phyloP scores from a whole-genome alignment of 1,284 basidiomycete species.

The Thelephora terrestris region DNA sequence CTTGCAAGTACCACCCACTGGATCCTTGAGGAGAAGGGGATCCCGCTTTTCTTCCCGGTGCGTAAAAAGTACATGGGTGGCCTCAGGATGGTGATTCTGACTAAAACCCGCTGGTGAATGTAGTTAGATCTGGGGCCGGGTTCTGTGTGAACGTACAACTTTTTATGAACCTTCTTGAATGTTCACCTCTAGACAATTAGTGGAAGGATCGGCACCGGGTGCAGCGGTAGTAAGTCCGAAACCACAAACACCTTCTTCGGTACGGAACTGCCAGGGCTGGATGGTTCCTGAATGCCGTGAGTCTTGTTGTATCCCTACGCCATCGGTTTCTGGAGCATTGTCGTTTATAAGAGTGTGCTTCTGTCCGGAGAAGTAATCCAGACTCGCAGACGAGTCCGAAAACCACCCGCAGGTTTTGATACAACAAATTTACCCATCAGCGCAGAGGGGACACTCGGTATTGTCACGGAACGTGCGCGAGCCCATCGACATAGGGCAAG shows the following conservation, averaged over 20 bases:
- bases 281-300: conserved; percentile 57
- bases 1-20: conserved; percentile 38
- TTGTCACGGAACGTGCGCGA: conserved; percentile 58
- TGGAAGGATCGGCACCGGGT: conserved; percentile 47
- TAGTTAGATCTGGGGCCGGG: conserved; percentile 46
- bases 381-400: conserved; percentile 61
- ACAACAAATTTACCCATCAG: conserved; percentile 76
- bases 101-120: neutral
- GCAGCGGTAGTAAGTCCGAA: conserved; percentile 38
- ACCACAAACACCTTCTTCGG: neutral
- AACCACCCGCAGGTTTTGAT: conserved; percentile 72
- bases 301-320: conserved; percentile 12
- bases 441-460: conserved; percentile 73
- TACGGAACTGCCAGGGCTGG: conserved; percentile 73
- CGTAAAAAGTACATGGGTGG: conserved; percentile 12
- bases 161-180: neutral
- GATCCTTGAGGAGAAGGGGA: conserved; percentile 56
- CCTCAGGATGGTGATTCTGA: neutral
- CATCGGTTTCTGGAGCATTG: neutral
- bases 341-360: conserved; percentile 58
- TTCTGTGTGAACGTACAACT: conserved; percentile 28
- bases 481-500: conserved; percentile 37
- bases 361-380: conserved; percentile 75
- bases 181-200: conserved; percentile 36
- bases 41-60: conserved; percentile 64